Evolutionary conservation across 306 rosid species (phyloP), one percentile per base, ranked within the genome.

Genomic region (Astragalus glycyphyllos): DNA sequence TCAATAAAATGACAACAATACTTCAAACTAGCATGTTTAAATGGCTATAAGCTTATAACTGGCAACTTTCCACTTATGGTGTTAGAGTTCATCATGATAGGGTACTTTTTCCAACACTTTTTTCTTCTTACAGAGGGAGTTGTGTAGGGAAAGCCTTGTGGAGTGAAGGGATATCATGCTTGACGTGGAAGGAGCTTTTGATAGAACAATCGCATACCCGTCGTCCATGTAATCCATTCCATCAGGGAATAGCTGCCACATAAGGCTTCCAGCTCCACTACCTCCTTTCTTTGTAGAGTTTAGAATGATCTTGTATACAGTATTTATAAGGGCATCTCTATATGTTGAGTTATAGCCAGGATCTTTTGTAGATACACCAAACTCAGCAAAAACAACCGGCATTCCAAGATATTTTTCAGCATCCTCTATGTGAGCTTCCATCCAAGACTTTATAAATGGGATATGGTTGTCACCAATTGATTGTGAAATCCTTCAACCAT

Each of bases 221-320:
- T 94, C 99, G 37, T 94, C 97, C 99, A 91, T 94, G 81, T 89
- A 86, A 47, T 91, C 99, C 0, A 96, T 91, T 78, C 97, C 99
- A 20, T 89, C 88, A n/a, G 99, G 99, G 54, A 94, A 94, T 35
- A 94, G 65, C 79, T 91, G 96, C 97, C 99, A 94, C 77, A 94
- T 14, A 58, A 91, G 87, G 86, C 92, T 87, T 71, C 97, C 99
- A 7, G 77, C 96, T 4, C 97, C 99, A 45, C 92, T 77, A 44
- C 99, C 99, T 83, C 99, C 97, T 76, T 81, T 87, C 91, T 73
- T 91, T 17, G 91, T 85, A 3, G 99, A 94, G 81, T 85, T 85
- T 74, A 94, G 73, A 66, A 89, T 58, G 69, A 77, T 79, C 68
- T 86, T 85, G 73, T 91, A 91, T 64, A 94, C 96, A 1, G 77